Base-by-base conservation (phyloP, 345 rosid species). In the Sisymbrium altissimum region DNA sequence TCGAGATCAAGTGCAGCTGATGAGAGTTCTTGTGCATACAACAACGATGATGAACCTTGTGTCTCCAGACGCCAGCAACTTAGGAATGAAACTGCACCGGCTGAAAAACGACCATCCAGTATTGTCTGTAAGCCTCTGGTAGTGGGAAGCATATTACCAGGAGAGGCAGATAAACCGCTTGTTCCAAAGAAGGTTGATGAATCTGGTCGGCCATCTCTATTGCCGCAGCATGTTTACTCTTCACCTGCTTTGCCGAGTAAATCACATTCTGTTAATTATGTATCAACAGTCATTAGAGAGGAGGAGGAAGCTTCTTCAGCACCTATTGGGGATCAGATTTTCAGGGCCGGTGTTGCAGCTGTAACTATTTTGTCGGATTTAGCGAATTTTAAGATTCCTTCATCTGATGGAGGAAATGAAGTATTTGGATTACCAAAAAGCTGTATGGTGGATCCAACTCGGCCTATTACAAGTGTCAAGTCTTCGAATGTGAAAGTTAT, bases 11-110 rank as follows among this genome's bases (percentile, higher is more conserved):
- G 79, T 76, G 73, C 83, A 32, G 74, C 87, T 19, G 96, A 87
- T 82, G 98, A 94, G 44, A 87, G 73, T 80, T 84, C 96, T 23
- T 84, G 93, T 77, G 70, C 86, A 43, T 83, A 91, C 84, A 62
- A 91, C 84, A 62, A 85, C 18, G 97, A 93, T 18, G 97, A 93
- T 76, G 98, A 93, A 78, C 73, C 84, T 44, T 85, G 88, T 54
- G 72, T 83, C 78, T 84, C 96, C 6, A 83, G 84, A 78, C 76
- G 86, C 64, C 91, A 81, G 61, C 93, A 73, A 12, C 48, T 81
- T 44, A 84, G 80, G 49, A 77, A 73, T 0, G 84, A 75, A 68
- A 68, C 68, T 78, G 66, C 71, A 32, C 82, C 71, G 49, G 72
- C 78, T 41, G 88, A 75, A 48, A 81, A 80, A 59, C 49, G 81